Evolutionary conservation across 192 early-diverging fungal genomes (phyloP).

Genomic region (Backusella tarrabulga): DNA sequence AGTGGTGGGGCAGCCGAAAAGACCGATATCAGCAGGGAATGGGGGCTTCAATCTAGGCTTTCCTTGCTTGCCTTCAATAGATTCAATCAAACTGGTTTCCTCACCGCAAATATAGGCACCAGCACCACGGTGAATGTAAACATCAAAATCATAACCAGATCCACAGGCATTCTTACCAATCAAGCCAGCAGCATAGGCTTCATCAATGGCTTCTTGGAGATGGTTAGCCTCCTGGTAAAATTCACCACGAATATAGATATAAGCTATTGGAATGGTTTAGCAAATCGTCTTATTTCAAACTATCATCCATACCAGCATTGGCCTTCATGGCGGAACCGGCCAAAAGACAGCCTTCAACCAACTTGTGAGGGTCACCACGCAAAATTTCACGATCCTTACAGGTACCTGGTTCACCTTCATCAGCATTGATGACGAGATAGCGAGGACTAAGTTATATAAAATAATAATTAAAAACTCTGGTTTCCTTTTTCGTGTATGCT

Average conservation of each 20-base stretch:
- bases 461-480: background rate
- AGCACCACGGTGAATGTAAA: conserved; percentile 96
- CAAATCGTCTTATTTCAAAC: too few species aligned
- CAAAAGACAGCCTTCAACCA: conserved; percentile 94
- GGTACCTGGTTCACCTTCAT: conserved; percentile 98
- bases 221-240: conserved; percentile 97
- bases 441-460: conserved; percentile 60
- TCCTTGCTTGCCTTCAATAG: conserved; percentile 94
- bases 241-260: conserved; percentile 98
- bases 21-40: conserved; percentile 97
- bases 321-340: conserved; percentile 98
- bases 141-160: conserved; percentile 96
- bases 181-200: conserved; percentile 92
- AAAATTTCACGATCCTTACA: conserved; percentile 92
- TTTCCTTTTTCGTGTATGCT: background rate
- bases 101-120: conserved; percentile 99
- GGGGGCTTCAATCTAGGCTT: conserved; percentile 99
- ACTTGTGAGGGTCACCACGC: conserved; percentile 81
- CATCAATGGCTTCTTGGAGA: conserved; percentile 88
- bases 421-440: conserved; percentile 97
- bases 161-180: conserved; percentile 99
- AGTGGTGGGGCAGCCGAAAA: conserved; percentile 98
- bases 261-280: conserved; percentile 42
- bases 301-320: conserved; percentile 55
- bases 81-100: conserved; percentile 87